Base-by-base conservation (phyloP, 139 green algal genomes). In the Yamagishiella unicocca region DNA sequence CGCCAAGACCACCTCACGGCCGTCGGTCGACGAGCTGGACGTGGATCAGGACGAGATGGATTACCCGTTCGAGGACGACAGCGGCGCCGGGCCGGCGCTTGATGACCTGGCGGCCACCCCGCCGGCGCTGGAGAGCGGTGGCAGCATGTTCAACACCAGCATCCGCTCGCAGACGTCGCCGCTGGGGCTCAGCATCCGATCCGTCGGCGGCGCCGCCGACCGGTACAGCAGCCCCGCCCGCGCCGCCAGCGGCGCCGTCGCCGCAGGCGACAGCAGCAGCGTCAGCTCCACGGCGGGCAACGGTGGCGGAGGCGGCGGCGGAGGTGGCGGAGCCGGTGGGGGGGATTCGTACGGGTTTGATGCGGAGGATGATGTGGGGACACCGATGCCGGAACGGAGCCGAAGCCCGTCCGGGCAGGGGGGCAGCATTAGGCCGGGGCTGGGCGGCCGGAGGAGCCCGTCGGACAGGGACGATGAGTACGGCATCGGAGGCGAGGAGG, bases 91-190 rank as follows among this genome's bases (percentile, higher is more conserved):
- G 29, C n/a, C n/a, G n/a, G n/a, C n/a, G n/a, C n/a, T n/a, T n/a
- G 61, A n/a, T n/a, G 22, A 24, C 22, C 22, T 35, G 25, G 21
- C 19, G 14, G 61, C 22, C 14, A 68, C 21, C 22, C 8, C 61
- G 61, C 8, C 61, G 25, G 21, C 22, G 29, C 22, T 19, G 61
- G 21, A 68, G 61, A 17, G 12, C 14, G 50, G 37, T 35, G 76
- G 76, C 35, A n/a, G 53, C 37, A 71, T 83, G 37, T 54, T 83
- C 37, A 83, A 83, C 35, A 40, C 76, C 35, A 83, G 76, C 54
- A 54, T 83, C 17, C 76, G 76, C 35, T 83, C 76, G 2, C 75
- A 82, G 53, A 66, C 50, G 31, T 70, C 50, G n/a, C 70, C 70
- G 37, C 22, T 83, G 35, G 76, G 54, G 10, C 38, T 31, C 33